Evolutionary conservation across 225 moss, liverwort and hornwort genomes (phyloP).

Genomic region (Bryum argenteum): DNA sequence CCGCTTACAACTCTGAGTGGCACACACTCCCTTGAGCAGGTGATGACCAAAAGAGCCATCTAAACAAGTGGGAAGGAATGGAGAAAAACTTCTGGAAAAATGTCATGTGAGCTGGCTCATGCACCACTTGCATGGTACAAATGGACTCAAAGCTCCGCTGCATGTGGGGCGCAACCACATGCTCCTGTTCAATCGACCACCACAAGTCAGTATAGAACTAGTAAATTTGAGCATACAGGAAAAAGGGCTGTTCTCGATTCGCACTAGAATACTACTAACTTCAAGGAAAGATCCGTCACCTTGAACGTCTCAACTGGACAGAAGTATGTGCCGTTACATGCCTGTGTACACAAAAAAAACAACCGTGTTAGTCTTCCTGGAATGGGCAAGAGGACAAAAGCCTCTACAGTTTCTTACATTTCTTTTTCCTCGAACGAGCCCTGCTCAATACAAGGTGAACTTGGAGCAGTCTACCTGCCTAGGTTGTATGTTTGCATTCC

Average conservation of each 20-base stretch:
- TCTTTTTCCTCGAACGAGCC: too few species aligned
- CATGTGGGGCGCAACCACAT: constrained; percentile 78
- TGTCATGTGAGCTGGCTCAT: constrained; percentile 29
- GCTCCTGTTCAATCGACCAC: constrained; percentile 45
- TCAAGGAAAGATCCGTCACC: constrained; percentile 37
- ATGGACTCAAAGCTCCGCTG: constrained; percentile 56
- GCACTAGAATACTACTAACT: background rate
- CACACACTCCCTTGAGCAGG: constrained; percentile 12
- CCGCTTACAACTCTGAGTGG: constrained; percentile 24
- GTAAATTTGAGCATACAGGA: background rate
- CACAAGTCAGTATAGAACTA: constrained; percentile 10
- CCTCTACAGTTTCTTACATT: background rate
- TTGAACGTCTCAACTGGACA: constrained; percentile 73
- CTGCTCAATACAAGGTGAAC: too few species aligned
- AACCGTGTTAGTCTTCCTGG: constrained; percentile 9
- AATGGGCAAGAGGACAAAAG: background rate
- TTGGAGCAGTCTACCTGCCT: too few species aligned
- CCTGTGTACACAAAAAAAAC: constrained; percentile 45
- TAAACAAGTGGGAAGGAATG: constrained; percentile 31
- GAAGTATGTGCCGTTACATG: constrained; percentile 65
- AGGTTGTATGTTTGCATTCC: too few species aligned
- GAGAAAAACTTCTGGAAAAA: constrained; percentile 35
- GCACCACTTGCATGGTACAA: constrained; percentile 43
- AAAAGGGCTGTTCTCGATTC: background rate
- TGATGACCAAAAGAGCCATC: constrained; percentile 46